Conservation (phyloP, 2,329 filamentous ascomycete species). For the Exophiala phaeomuriformis region DNA sequence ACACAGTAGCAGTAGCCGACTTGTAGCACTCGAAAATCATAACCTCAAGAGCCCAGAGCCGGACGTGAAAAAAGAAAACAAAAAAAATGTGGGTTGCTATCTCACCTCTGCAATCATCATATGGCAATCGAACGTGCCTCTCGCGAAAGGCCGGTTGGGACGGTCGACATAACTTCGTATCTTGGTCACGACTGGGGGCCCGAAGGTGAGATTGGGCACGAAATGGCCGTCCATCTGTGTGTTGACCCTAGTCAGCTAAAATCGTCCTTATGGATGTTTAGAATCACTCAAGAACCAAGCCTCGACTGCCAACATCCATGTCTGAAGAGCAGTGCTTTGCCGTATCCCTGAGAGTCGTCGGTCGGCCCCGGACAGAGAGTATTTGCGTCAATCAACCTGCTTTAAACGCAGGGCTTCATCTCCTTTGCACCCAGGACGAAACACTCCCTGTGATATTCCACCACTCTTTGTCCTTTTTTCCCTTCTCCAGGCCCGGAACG, state of each 20-base stretch:
- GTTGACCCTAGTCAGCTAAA: not conserved
- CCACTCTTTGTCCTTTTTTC: too few species aligned
- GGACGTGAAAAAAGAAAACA: not conserved
- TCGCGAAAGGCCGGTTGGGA: constrained; percentile 61
- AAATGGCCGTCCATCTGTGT: constrained; percentile 85
- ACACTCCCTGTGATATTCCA: too few species aligned
- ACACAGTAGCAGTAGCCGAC: too few species aligned
- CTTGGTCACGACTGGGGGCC: constrained; percentile 88
- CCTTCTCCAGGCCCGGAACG: too few species aligned
- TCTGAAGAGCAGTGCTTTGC: too few species aligned
- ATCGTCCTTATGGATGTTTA: not conserved
- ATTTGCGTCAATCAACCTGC: not conserved
- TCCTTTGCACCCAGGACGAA: too few species aligned
- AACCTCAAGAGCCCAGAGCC: too few species aligned
- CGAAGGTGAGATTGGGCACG: constrained; percentile 97
- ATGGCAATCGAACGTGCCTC: constrained; percentile 96
- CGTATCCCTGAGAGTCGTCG: not conserved
- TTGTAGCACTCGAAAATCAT: too few species aligned
- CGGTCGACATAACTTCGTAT: constrained; percentile 78
- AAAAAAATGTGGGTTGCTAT: not conserved
- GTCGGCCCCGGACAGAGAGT: not conserved
- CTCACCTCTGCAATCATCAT: constrained; percentile 98
- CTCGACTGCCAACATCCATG: too few species aligned
- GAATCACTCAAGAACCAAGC: too few species aligned
- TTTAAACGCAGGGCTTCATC: too few species aligned